phyloP scores from a whole-genome alignment of 2,329 filamentous ascomycete species.

The Coniosporium tulheliwenetii region DNA sequence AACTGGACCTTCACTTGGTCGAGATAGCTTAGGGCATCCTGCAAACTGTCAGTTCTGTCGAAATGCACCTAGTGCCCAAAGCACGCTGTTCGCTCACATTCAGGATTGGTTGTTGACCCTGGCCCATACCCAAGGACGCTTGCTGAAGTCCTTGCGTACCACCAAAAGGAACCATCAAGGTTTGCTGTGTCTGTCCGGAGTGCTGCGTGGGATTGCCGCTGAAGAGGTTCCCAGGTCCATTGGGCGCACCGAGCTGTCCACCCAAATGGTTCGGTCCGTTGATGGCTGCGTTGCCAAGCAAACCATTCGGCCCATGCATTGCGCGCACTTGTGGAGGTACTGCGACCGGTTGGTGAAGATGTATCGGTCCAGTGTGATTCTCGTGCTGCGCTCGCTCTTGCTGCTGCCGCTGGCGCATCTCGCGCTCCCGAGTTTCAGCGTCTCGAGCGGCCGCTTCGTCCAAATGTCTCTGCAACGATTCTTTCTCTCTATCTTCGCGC shows the following conservation, averaged over 20 bases:
- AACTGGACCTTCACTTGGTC: conserved; percentile 99
- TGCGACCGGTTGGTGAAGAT: conserved; percentile 88
- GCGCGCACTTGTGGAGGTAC: conserved; percentile 53
- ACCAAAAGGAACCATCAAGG: conserved; percentile 34
- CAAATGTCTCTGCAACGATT: conserved; percentile 35
- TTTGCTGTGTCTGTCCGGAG: conserved; percentile 35
- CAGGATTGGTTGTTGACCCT: conserved; percentile 73
- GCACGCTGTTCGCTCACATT: conserved; percentile 35
- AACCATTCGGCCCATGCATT: conserved; percentile 82
- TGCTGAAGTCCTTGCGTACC: conserved; percentile 21
- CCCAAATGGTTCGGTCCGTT: conserved; percentile 32
- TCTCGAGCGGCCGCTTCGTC: conserved; percentile 35
- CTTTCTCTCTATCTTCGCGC: conserved; percentile 37
- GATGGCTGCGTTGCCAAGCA: conserved; percentile 47
- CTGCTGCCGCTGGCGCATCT: conserved; percentile 50
- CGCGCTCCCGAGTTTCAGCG: conserved; percentile 36
- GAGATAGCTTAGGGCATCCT: conserved; percentile 83
- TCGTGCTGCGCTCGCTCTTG: conserved; percentile 62
- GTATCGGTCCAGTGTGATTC: conserved; percentile 73
- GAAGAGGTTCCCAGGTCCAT: conserved; percentile 49
- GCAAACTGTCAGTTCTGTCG: conserved; percentile 2
- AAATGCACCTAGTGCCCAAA: not conserved
- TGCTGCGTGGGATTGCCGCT: conserved; percentile 58
- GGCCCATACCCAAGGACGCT: conserved; percentile 34
- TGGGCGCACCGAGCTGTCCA: conserved; percentile 41